A percentile compares a stretch with the other conserved stretches of the same genome.
Evolutionary conservation across 768 basidiomycete species (phyloP).

Genomic region (Nidularia pulvinata): DNA sequence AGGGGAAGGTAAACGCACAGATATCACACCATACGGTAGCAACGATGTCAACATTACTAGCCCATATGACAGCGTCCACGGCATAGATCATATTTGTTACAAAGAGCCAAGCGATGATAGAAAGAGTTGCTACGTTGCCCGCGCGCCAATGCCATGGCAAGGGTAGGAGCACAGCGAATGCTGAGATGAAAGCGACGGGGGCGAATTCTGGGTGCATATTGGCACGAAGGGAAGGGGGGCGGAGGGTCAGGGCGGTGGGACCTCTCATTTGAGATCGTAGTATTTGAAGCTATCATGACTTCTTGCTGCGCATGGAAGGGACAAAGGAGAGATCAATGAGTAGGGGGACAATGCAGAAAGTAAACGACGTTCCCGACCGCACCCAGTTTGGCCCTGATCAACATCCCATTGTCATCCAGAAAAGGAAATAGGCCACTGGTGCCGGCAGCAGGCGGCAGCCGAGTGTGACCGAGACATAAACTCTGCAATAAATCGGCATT

Average conservation of each 20-base stretch:
- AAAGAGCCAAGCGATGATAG: conserved; percentile 58
- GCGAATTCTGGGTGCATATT: conserved; percentile 27
- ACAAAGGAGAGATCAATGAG: not conserved
- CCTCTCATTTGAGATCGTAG: not conserved
- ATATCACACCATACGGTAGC: conserved; percentile 54
- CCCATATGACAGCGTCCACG: conserved; percentile 61
- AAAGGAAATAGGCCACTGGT: too few relatives aligned
- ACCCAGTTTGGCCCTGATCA: too few relatives aligned
- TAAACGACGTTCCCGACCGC: too few relatives aligned
- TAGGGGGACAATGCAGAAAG: not conserved
- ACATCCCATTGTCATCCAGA: too few relatives aligned
- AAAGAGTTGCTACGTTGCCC: conserved; percentile 58
- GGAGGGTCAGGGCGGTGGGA: not conserved
- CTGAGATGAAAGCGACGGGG: conserved; percentile 33
- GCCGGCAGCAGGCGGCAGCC: too few relatives aligned
- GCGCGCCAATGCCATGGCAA: conserved; percentile 58
- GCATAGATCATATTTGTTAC: conserved; percentile 41
- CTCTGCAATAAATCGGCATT: too few relatives aligned
- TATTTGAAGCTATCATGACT: not conserved
- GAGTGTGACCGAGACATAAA: too few relatives aligned
- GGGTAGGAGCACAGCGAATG: conserved; percentile 42
- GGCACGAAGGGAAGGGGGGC: not conserved
- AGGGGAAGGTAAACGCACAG: too few relatives aligned
- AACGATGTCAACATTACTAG: too few relatives aligned
- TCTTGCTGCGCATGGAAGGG: too few relatives aligned